Evolutionary conservation across 352 stramenopile species (phyloP).

Genomic region (Thraustochytrium striatum): DNA sequence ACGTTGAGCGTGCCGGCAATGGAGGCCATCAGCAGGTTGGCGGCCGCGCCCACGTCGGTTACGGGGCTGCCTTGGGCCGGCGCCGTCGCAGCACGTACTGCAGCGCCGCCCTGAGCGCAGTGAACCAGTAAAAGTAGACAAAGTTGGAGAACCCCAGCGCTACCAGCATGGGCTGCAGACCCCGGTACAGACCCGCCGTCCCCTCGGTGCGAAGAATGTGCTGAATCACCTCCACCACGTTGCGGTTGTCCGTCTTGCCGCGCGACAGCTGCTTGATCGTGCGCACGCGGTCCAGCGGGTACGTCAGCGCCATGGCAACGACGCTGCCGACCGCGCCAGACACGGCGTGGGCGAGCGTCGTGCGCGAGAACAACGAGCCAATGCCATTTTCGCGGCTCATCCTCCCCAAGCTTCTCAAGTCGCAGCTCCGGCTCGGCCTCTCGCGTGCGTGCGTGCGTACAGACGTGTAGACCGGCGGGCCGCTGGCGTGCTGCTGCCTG

Average conservation of each 20-base stretch:
- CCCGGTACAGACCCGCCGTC: slow-evolving; percentile 30
- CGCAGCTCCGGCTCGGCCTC: too few relatives aligned
- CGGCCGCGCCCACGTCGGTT: slow-evolving; percentile 63
- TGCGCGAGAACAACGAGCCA: slow-evolving; percentile 34
- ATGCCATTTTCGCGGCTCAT: too few relatives aligned
- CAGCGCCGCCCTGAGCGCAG: slow-evolving; percentile 16
- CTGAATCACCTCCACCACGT: slow-evolving; percentile 8
- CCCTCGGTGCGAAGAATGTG: slow-evolving; percentile 27
- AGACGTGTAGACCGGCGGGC: too few relatives aligned
- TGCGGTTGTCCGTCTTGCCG: slow-evolving; percentile 9
- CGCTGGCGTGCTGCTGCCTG: too few relatives aligned
- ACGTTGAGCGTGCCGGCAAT: slow-evolving; percentile 79
- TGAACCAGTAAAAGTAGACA: slow-evolving; percentile 50
- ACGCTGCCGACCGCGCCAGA: slow-evolving; percentile 38
- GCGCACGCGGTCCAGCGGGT: slow-evolving; percentile 37
- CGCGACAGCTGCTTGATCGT: slow-evolving; percentile 45
- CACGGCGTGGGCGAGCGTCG: slow-evolving; percentile 37
- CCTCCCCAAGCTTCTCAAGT: too few relatives aligned
- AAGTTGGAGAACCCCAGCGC: slow-evolving; percentile 48
- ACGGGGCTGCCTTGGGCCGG: background rate
- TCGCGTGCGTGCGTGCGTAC: too few relatives aligned
- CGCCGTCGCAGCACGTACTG: background rate
- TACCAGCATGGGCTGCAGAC: slow-evolving; percentile 43
- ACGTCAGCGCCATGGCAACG: slow-evolving; percentile 36
- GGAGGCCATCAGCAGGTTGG: slow-evolving; percentile 73